Conservation (phyloP, 73 alveolate genomes). For the Halteria grandinella region DNA sequence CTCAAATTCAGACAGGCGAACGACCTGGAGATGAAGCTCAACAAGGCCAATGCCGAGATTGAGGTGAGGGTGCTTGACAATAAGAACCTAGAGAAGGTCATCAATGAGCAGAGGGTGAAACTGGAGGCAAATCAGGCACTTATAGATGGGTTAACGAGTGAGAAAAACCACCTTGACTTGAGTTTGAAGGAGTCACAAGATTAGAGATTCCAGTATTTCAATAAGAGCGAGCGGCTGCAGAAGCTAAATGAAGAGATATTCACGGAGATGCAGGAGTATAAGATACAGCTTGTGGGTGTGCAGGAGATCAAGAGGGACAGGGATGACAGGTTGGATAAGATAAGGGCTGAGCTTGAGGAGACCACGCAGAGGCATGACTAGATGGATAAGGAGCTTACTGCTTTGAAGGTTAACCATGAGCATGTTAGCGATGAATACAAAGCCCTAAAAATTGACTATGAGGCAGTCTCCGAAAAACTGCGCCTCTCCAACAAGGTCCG, state of each 20-base stretch:
- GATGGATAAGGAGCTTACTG: conserved; percentile 34
- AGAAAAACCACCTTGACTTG: conserved; percentile 45
- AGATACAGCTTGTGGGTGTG: conserved; percentile 56
- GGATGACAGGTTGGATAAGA: conserved; percentile 58
- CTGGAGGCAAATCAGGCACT: conserved; percentile 31
- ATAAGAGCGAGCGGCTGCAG: conserved; percentile 37
- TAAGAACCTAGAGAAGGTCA: conserved; percentile 28
- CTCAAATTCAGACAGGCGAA: conserved; percentile 20
- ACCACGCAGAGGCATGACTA: not conserved
- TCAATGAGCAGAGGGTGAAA: conserved; percentile 44
- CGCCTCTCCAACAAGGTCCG: conserved; percentile 14
- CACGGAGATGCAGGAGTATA: conserved; percentile 27
- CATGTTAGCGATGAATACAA: conserved; percentile 44
- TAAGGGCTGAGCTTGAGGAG: conserved; percentile 34
- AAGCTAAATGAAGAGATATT: conserved; percentile 17
- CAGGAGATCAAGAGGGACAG: conserved; percentile 68
- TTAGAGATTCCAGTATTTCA: conserved; percentile 8
- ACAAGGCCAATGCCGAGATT: conserved; percentile 21
- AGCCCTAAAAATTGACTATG: conserved; percentile 4
- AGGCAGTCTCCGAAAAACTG: conserved; percentile 16
- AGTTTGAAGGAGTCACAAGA: conserved; percentile 32
- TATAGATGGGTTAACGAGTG: conserved; percentile 52
- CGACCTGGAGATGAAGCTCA: conserved; percentile 21
- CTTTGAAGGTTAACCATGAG: conserved; percentile 41
- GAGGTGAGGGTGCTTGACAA: conserved; percentile 3